Conservation (phyloP, 495 filamentous ascomycete species). For the Staphylotrichum longicolle region DNA sequence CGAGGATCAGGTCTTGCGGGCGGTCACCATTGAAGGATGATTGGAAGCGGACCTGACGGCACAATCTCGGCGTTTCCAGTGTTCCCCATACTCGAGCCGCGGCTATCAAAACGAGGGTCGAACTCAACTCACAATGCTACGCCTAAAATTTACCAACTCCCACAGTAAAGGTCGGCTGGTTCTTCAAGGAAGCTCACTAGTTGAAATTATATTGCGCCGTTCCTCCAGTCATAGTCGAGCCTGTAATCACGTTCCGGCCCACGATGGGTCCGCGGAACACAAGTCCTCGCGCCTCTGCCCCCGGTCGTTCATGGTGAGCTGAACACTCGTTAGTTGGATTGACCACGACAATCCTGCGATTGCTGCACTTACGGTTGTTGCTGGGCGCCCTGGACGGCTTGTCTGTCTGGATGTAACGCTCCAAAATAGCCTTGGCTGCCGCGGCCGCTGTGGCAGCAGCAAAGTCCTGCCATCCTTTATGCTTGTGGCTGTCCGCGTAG, state of each 20-base stretch:
- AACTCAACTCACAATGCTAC: too few species aligned
- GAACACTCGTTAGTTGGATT: neutral
- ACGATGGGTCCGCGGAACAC: neutral
- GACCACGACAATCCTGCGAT: neutral
- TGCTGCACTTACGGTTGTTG: neutral
- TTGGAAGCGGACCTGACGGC: too few species aligned
- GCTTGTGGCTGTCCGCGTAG: constrained; percentile 6
- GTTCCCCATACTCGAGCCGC: too few species aligned
- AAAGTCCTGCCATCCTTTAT: neutral
- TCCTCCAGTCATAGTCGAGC: neutral
- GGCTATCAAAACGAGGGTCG: too few species aligned
- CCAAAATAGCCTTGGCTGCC: constrained; percentile 1
- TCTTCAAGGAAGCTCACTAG: neutral
- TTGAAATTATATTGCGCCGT: neutral
- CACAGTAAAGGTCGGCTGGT: neutral
- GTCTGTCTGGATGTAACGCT: constrained; percentile 1
- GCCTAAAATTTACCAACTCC: too few species aligned
- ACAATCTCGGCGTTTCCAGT: too few species aligned
- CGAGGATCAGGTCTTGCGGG: too few species aligned
- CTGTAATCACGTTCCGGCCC: neutral
- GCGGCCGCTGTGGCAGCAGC: neutral
- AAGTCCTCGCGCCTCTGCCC: neutral
- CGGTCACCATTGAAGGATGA: too few species aligned
- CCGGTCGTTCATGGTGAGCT: neutral
- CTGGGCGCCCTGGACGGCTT: neutral